phyloP scores from a whole-genome alignment of 2,329 filamentous ascomycete genomes.

The Ophiobolus disseminans region DNA sequence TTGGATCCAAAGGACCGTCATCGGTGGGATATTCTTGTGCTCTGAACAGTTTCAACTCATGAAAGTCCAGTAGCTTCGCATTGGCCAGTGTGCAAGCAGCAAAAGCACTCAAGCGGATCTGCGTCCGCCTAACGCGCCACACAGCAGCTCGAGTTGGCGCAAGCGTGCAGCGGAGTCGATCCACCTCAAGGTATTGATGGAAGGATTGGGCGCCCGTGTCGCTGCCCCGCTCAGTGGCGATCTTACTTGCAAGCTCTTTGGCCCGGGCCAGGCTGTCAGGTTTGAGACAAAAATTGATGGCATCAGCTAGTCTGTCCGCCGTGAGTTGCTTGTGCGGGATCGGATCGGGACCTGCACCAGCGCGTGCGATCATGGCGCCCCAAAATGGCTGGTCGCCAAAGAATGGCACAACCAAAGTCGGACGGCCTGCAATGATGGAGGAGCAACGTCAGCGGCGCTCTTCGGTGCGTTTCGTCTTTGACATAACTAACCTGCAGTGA shows the following conservation, averaged over 20 bases:
- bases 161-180: conserved; percentile 31
- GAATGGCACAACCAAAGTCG: conserved; percentile 64
- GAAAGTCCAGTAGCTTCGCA: conserved; percentile 16
- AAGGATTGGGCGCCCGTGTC: conserved; percentile 34
- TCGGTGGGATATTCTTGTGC: conserved; percentile 20
- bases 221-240: conserved; percentile 31
- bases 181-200: conserved; percentile 33
- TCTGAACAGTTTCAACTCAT: conserved; percentile 27
- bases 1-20: conserved; percentile 25
- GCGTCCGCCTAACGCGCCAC: conserved; percentile 33
- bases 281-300: conserved; percentile 55
- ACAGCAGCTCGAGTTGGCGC: conserved; percentile 27
- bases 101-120: conserved; percentile 30
- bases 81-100: conserved; percentile 32
- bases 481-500: conserved; percentile 34
- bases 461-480: conserved; percentile 39
- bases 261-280: conserved; percentile 36
- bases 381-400: conserved; percentile 66
- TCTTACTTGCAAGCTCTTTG: conserved; percentile 29
- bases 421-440: conserved; percentile 33
- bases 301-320: conserved; percentile 53
- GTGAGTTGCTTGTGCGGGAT: conserved; percentile 57
- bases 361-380: conserved; percentile 59
- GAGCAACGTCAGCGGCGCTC: neutral
- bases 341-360: conserved; percentile 60